Conservation (phyloP, 1,284 basidiomycete species). For the Microbotryum scabiosae region DNA sequence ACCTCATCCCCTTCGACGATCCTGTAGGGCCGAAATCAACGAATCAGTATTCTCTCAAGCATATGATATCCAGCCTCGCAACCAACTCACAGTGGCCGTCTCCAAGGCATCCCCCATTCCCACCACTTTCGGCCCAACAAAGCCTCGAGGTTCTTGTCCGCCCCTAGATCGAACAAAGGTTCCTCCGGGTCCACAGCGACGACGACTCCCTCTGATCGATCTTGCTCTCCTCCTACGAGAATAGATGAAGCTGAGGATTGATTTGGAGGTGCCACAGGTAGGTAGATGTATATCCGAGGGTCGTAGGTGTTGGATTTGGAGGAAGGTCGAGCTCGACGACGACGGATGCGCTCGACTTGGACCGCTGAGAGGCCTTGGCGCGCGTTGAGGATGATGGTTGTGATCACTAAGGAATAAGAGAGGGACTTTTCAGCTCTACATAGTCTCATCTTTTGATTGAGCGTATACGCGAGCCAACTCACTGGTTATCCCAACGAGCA, state of each 20-base stretch:
- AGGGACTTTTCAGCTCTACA: too few relatives aligned
- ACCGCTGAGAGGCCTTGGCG: slow-evolving; percentile 11
- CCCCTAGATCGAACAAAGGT: slow-evolving; percentile 19
- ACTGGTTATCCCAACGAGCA: slow-evolving; percentile 11
- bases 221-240: not conserved
- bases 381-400: slow-evolving; percentile 12
- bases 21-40: not conserved
- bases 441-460: too few relatives aligned
- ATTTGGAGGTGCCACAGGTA: slow-evolving; percentile 4
- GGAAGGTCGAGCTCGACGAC: not conserved
- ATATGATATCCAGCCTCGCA: not conserved
- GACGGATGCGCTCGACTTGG: slow-evolving; percentile 17
- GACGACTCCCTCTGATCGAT: not conserved
- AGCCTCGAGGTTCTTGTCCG: slow-evolving; percentile 9
- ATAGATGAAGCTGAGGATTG: too few relatives aligned
- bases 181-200: slow-evolving; percentile 12
- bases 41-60: not conserved
- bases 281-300: slow-evolving; percentile 10
- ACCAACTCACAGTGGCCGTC: too few relatives aligned
- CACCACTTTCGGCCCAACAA: slow-evolving; percentile 19
- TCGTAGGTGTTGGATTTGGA: slow-evolving; percentile 4
- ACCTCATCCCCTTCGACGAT: not conserved
- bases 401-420: slow-evolving; percentile 5
- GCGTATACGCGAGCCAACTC: not conserved
- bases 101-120: slow-evolving; percentile 9